phyloP scores from a whole-genome alignment of 1,284 basidiomycete genomes.

The Filobasidium uniguttulatum region DNA sequence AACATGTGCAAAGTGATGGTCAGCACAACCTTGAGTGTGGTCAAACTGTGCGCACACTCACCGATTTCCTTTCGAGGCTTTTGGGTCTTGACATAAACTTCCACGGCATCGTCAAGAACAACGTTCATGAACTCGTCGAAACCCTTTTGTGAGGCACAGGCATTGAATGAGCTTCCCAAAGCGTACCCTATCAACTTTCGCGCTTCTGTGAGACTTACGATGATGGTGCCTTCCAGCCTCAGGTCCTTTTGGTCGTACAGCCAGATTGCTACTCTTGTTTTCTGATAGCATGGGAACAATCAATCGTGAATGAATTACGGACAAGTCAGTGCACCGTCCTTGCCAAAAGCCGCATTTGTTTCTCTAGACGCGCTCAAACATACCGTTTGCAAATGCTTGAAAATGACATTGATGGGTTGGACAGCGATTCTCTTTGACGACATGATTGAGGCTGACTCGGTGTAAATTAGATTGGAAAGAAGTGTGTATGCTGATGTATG shows the following conservation, averaged over 20 bases:
- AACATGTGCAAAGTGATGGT: not conserved
- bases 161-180: no score
- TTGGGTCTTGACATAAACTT: slow-evolving; percentile 77
- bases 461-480: no score
- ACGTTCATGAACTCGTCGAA: slow-evolving; percentile 99
- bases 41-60: slow-evolving; percentile 16
- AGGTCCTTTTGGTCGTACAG: slow-evolving; percentile 95
- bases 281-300: slow-evolving; percentile 40
- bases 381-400: slow-evolving; percentile 79
- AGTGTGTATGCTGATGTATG: no score
- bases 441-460: no score
- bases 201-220: slow-evolving; percentile 49
- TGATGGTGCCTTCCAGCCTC: slow-evolving; percentile 91
- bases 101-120: slow-evolving; percentile 86
- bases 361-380: not conserved
- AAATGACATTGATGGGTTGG: slow-evolving; percentile 98
- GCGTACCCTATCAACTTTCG: not conserved
- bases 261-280: slow-evolving; percentile 82
- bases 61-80: slow-evolving; percentile 50
- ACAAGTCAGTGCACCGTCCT: not conserved
- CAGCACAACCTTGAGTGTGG: not conserved
- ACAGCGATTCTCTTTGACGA: slow-evolving; percentile 92
- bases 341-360: no score
- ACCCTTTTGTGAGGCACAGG: slow-evolving; percentile 56
- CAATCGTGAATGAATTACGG: slow-evolving; percentile 9